phyloP scores from a whole-genome alignment of 2,329 filamentous ascomycete species.

The Sclerotinia spermophila region DNA sequence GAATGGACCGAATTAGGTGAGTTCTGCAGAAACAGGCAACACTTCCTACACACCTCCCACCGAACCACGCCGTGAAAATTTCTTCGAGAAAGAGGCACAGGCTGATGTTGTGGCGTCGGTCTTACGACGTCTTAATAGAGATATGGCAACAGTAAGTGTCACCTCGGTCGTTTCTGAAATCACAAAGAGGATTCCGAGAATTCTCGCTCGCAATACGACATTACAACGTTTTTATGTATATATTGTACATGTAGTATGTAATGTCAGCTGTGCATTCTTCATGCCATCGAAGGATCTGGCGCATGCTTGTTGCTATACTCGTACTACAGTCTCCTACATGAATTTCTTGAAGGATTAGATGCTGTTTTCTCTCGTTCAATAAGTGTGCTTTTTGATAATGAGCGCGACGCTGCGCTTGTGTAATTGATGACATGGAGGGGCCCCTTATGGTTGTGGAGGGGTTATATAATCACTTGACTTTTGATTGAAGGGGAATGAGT shows the following conservation, averaged over 20 bases:
- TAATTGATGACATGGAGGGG: slow-evolving; percentile 15
- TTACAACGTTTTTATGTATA: neutral
- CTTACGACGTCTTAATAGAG: slow-evolving; percentile 21
- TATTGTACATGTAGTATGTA: neutral
- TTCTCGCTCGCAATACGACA: neutral
- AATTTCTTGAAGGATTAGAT: neutral
- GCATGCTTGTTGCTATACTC: neutral
- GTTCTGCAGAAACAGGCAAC: slow-evolving; percentile 6
- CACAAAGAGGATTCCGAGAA: neutral
- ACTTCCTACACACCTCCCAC: neutral
- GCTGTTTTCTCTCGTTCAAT: neutral
- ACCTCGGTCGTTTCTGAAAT: neutral
- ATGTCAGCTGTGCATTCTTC: slow-evolving; percentile 13
- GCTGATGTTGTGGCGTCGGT: slow-evolving; percentile 15
- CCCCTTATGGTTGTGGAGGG: neutral
- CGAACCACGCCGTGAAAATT: neutral
- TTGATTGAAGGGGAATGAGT: neutral
- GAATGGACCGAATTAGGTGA: neutral
- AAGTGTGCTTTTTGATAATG: neutral
- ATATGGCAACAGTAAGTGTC: slow-evolving; percentile 26
- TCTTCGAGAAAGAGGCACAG: slow-evolving; percentile 14
- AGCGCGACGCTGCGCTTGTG: slow-evolving; percentile 1
- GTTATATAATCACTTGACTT: neutral
- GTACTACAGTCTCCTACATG: neutral
- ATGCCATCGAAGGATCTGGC: slow-evolving; percentile 8